Conservation (phyloP, 345 rosid species). For the Eucalyptus sp. region DNA sequence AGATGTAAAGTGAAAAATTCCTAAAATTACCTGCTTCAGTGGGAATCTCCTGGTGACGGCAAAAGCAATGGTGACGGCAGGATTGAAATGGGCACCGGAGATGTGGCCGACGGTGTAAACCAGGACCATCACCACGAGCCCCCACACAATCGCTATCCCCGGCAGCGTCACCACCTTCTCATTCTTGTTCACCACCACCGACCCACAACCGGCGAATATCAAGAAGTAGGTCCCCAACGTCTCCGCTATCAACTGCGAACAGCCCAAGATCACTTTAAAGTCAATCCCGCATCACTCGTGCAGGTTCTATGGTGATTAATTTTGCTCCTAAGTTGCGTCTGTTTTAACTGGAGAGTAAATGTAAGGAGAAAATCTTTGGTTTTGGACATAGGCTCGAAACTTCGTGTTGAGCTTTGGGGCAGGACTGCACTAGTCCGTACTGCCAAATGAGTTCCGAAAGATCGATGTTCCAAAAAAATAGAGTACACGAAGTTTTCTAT, state of each 20-base stretch:
- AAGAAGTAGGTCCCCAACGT: conserved; percentile 67
- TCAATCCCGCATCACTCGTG: neutral
- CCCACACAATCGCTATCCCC: conserved; percentile 79
- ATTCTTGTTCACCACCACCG: conserved; percentile 63
- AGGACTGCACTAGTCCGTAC: neutral
- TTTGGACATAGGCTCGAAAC: neutral
- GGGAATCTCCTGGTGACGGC: conserved; percentile 80
- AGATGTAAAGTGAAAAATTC: neutral
- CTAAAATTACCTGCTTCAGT: conserved; percentile 40
- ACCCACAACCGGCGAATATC: conserved; percentile 80
- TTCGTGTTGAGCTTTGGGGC: neutral
- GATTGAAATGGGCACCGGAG: conserved; percentile 97
- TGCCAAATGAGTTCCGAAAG: neutral
- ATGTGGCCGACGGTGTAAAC: conserved; percentile 84
- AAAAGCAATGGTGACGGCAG: conserved; percentile 88
- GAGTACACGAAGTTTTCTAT: neutral
- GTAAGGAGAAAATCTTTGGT: neutral
- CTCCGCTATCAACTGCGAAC: conserved; percentile 63
- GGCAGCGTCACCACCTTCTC: conserved; percentile 63
- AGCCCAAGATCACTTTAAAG: neutral
- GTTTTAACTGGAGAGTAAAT: neutral
- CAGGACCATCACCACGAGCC: conserved; percentile 73
- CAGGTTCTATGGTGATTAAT: neutral
- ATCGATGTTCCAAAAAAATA: neutral
- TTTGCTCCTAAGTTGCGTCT: neutral